phyloP scores from a whole-genome alignment of 2,329 filamentous ascomycete genomes.

The Pseudogymnoascus sp. region DNA sequence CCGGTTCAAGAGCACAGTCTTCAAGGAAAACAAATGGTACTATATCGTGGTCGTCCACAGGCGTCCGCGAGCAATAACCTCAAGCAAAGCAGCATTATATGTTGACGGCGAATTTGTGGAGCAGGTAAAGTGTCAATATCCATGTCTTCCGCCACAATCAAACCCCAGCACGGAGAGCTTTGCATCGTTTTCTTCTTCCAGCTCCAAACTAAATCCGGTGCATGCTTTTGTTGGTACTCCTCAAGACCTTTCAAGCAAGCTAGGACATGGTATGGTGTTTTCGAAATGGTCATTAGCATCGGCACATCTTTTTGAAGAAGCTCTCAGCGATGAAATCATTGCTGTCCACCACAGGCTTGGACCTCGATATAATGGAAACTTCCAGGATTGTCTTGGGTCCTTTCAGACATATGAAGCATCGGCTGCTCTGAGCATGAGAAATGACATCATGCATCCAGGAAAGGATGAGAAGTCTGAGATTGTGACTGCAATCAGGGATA shows the following conservation, averaged over 20 bases:
- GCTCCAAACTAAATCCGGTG: slow-evolving; percentile 57
- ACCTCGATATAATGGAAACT: slow-evolving; percentile 88
- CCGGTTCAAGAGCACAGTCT: slow-evolving; percentile 78
- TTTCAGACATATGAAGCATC: slow-evolving; percentile 96
- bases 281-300: slow-evolving; percentile 87
- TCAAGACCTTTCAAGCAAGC: slow-evolving; percentile 70
- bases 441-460: slow-evolving; percentile 82
- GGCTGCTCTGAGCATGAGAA: slow-evolving; percentile 80
- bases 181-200: slow-evolving; percentile 57
- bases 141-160: slow-evolving; percentile 62
- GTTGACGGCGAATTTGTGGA: slow-evolving; percentile 92
- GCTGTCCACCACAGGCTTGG: slow-evolving; percentile 88
- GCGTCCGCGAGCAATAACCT: slow-evolving; percentile 58
- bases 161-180: slow-evolving; percentile 61
- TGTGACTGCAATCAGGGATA: slow-evolving; percentile 76
- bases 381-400: slow-evolving; percentile 90
- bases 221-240: slow-evolving; percentile 94
- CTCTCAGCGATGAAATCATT: slow-evolving; percentile 83
- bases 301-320: slow-evolving; percentile 81
- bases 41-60: slow-evolving; percentile 86
- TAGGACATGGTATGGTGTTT: slow-evolving; percentile 65
- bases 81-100: slow-evolving; percentile 80
- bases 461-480: slow-evolving; percentile 92
- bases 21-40: slow-evolving; percentile 78
- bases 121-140: slow-evolving; percentile 84